Evolutionary conservation across 2,329 filamentous ascomycete species (phyloP), one percentile per base, ranked within the genome.

Genomic region (Dactylellina cionopaga): DNA sequence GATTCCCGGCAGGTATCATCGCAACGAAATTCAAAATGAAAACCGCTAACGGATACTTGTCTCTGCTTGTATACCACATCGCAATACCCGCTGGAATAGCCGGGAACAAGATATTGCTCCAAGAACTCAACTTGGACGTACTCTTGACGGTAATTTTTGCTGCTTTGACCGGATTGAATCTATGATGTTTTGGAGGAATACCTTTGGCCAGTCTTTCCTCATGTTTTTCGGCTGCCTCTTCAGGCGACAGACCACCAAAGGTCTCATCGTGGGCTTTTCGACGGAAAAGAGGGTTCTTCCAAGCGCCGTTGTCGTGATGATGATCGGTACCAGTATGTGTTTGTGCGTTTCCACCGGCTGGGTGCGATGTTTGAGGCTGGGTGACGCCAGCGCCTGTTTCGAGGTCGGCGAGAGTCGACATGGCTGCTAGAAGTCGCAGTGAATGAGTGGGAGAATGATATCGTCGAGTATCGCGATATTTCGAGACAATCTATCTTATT

Each of bases 21-120:
- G 65, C 65, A 35, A 70, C 27, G 19, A 59, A 70, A 22, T 70
- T 70, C 17, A 63, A 22, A 9, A 63, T 47, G 33, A 70, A 70
- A 5, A 70, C 58, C 11, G 65, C 65, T n/a, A 70, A 27, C 10
- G 55, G 65, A 33, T 54, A 33, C 31, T 59, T 35, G 33, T 70
- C 65, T 27, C 65, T 44, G 3, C 31, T 54, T 3, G 58, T 63
- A 24, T 62, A 70, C 55, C 58, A 63, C 29, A 63, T 22, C 4
- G 56, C 65, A 19, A 70, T 70, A 39, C 65, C 65, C 13, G 55
- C 55, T 25, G 65, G 65, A 25, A 70, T 70, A 56, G 65, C 54
- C 6, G 65, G 65, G 31, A 58, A 55, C 4, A 70, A 15, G n/a
- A 70, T 49, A 35, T 70, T 70, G 31, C 55, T 63, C 65, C 55